Evolutionary conservation across 176 grass and related monocot species (phyloP).

Genomic region (Coix lacrymajobi): DNA sequence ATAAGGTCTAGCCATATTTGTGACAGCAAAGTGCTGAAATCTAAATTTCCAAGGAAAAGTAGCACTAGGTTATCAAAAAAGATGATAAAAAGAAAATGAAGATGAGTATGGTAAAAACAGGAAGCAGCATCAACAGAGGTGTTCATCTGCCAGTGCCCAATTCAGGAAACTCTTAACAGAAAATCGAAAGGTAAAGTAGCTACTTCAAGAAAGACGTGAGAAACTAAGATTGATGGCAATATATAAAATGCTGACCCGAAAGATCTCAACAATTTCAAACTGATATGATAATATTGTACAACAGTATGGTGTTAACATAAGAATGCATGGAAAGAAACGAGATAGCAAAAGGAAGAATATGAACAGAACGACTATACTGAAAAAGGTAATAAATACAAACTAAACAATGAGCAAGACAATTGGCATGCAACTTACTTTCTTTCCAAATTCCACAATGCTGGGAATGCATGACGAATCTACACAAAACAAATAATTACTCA

Average conservation of each 20-base stretch:
- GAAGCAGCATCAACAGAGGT: not conserved
- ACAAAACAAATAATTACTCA: constrained; percentile 34
- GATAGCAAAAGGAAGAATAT: not conserved
- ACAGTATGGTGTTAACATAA: constrained; percentile 8
- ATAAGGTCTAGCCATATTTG: not conserved
- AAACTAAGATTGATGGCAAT: not conserved
- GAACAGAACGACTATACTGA: not conserved
- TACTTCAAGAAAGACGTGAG: not conserved
- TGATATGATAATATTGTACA: not conserved
- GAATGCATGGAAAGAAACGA: not conserved
- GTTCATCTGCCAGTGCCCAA: not conserved
- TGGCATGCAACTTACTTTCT: constrained; percentile 65
- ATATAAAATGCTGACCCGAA: not conserved
- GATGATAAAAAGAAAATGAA: not conserved
- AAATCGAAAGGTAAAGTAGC: not conserved
- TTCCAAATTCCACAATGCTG: constrained; percentile 93
- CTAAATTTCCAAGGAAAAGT: not conserved
- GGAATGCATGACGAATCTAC: constrained; percentile 88
- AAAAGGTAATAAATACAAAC: not conserved
- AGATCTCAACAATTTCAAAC: not conserved
- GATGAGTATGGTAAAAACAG: not conserved
- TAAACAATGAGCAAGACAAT: not conserved
- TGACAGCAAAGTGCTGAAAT: not conserved
- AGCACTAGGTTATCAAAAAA: not conserved
- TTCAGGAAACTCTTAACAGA: not conserved